phyloP scores from a whole-genome alignment of 2,329 filamentous ascomycete genomes.

The Beauveria brongniartii region DNA sequence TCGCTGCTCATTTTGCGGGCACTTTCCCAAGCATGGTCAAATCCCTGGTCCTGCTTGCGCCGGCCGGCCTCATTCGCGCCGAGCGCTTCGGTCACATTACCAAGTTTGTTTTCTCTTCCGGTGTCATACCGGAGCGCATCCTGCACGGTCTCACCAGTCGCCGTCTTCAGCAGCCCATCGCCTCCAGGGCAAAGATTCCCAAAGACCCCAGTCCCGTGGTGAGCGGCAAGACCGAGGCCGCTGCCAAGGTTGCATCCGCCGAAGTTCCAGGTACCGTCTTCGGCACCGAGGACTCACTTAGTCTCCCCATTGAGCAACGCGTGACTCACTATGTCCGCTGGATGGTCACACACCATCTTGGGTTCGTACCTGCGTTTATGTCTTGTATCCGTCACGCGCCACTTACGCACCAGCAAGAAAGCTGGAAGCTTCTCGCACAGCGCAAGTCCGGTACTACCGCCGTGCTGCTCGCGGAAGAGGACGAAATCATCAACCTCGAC shows the following conservation, averaged over 20 bases:
- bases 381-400: slow-evolving; percentile 47
- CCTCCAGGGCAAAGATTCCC: slow-evolving; percentile 24
- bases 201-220: slow-evolving; percentile 14
- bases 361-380: slow-evolving; percentile 54
- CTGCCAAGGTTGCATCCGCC: slow-evolving; percentile 24
- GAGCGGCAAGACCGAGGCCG: slow-evolving; percentile 35
- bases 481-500: slow-evolving; percentile 44
- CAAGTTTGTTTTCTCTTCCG: slow-evolving; percentile 46
- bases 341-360: slow-evolving; percentile 47
- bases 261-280: slow-evolving; percentile 15
- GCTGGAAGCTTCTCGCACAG: slow-evolving; percentile 39
- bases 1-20: slow-evolving; percentile 65
- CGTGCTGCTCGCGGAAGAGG: slow-evolving; percentile 41
- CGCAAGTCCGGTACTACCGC: slow-evolving; percentile 37
- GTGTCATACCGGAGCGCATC: slow-evolving; percentile 44
- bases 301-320: slow-evolving; percentile 35
- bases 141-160: slow-evolving; percentile 39
- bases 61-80: slow-evolving; percentile 62
- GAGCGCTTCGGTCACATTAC: slow-evolving; percentile 42
- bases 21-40: slow-evolving; percentile 63
- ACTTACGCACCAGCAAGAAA: slow-evolving; percentile 42
- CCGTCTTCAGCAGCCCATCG: slow-evolving; percentile 44
- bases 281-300: slow-evolving; percentile 11
- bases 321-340: slow-evolving; percentile 48
- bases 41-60: slow-evolving; percentile 68